phyloP scores from a whole-genome alignment of 2,329 filamentous ascomycete genomes.

The Aspergillus caelatus region DNA sequence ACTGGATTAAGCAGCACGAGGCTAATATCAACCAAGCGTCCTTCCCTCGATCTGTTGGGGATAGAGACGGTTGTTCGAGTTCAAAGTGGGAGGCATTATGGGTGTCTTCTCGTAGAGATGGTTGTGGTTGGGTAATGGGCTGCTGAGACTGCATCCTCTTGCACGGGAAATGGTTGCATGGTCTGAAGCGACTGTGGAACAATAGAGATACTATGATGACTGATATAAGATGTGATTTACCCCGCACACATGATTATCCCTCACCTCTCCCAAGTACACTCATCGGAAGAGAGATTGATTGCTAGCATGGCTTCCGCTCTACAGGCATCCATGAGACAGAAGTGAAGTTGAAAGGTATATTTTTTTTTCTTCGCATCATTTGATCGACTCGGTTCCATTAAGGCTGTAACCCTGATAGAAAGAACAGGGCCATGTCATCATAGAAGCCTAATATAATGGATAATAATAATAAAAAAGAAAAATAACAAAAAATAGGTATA shows the following conservation, averaged over 20 bases:
- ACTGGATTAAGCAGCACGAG: slow-evolving; percentile 56
- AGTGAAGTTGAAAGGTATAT: neutral
- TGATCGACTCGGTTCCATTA: slow-evolving; percentile 8
- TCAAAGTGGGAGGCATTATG: slow-evolving; percentile 15
- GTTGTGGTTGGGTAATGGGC: neutral
- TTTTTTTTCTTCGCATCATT: slow-evolving; percentile 1
- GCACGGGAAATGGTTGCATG: neutral
- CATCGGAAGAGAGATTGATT: neutral
- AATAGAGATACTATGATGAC: neutral
- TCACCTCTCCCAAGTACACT: neutral
- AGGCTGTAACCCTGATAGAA: neutral
- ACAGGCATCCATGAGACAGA: neutral
- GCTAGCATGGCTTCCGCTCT: neutral
- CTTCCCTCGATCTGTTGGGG: slow-evolving; percentile 53
- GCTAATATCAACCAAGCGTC: slow-evolving; percentile 56
- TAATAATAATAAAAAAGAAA: neutral
- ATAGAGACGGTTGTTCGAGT: slow-evolving; percentile 37
- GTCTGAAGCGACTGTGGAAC: neutral
- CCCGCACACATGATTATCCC: neutral
- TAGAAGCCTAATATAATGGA: slow-evolving; percentile 7
- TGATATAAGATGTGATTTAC: neutral
- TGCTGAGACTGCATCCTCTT: neutral
- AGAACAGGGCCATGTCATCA: slow-evolving; percentile 6
- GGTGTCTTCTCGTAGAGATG: neutral
- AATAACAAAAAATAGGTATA: slow-evolving; percentile 16